Evolutionary conservation across 495 filamentous ascomycete genomes (phyloP), one percentile per base, ranked within the genome.

Genomic region (Letharia columbiana): DNA sequence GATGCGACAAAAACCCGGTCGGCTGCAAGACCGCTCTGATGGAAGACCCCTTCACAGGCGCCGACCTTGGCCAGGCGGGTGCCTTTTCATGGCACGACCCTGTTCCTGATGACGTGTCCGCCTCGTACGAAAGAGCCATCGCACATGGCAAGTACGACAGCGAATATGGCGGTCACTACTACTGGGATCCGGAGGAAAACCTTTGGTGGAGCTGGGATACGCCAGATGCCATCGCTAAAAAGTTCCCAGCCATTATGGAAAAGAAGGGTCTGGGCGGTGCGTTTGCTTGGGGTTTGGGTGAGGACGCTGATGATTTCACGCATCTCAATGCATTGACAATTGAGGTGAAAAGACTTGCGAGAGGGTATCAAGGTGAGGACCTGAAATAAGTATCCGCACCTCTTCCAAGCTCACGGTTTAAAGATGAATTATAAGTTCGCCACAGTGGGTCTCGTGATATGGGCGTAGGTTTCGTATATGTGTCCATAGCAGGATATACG

Each of bases 121-220:
- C 69, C 23, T 81, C 83, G 17, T 81, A 83, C 65, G 37, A 77
- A 66, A 81, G 74, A 44, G 87, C 88, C 2, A 67, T 80, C 60
- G 69, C 73, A 2, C 63, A 86, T 20, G 86, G 87, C 18, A 73
- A 71, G 41, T 86, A 84, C 42, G 87, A 90, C 63, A 75, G 80
- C 10, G 68, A 80, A 47, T 75, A 76, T 15, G 88, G 88, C 37
- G 89, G 87, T 0, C 83, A 87, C 70, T 90, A 87, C 69, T 90
- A 86, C 73, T 89, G 82, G 77, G 89, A 91, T 68, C 67, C 68
- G 4, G 69, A 80, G 4, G 78, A 81, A 41, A 77, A 82, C 64
- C 71, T 89, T 42, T 91, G 87, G 82, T 91, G 89, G 89, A 87
- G 84, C 7, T 91, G 88, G 81, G 89, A 92, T 70, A 89, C 86